Evolutionary conservation across 2,329 filamentous ascomycete species (phyloP), one percentile per base, ranked within the genome.

Genomic region (Colletotrichum lindemuthianum): DNA sequence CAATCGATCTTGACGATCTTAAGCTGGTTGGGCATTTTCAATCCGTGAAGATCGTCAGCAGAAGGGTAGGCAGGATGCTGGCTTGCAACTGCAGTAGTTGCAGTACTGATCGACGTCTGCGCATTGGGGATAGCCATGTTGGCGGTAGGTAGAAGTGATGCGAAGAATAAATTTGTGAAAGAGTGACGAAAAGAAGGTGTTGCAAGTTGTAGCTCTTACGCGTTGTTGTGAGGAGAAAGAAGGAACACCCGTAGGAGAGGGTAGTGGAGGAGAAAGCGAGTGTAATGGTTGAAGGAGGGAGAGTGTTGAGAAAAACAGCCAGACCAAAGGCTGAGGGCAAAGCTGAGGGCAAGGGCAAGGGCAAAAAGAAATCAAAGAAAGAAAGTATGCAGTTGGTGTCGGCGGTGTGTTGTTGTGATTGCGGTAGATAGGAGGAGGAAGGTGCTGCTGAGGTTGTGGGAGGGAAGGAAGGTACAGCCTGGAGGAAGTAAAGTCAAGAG

Each of bases 71-170:
- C 45, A 1, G 41, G 24, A 3, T 41, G 7, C 6, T 52, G 40
- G 41, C 63, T 63, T 2, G 52, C 51, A 9, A 65, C 58, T 2
- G 58, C 63, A 6, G 58, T 65, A 0, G 63, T 57, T 6, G 32
- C 51, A 4, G 58, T 57, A 24, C 63, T 63, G 24, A 65, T 63
- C 1, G 63, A 65, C 5, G 58, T 47, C 40, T 65, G 63, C 4
- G 37, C 4, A 1, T 24, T 44, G 1, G 45, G 58, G 1, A 63
- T 47, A 16, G 58, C 52, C 63, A 63, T 61, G 16, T 11, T 58
- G 32, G 8, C 16, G 40, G 34, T 48, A 24, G 6, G 45, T 36
- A 24, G 16, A 40, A 32, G 36, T 11, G 44, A 57, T 57, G 45
- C 32, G 24, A 44, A 54, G 24, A 54, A 54, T 37, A 54, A 44